phyloP scores from a whole-genome alignment of 2,329 filamentous ascomycete genomes.

The Trichoderma simmonsii region DNA sequence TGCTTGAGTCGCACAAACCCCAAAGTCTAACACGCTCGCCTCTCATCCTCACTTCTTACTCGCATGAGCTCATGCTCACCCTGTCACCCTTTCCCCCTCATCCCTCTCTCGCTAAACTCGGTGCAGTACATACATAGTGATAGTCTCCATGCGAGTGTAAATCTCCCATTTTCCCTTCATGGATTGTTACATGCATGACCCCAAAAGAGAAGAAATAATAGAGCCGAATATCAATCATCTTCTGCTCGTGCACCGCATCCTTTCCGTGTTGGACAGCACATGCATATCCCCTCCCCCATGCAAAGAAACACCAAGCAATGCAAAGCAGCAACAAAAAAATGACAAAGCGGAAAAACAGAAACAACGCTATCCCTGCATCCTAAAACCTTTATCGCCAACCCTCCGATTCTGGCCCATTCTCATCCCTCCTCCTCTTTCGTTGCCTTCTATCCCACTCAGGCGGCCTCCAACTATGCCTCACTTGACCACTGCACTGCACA shows the following conservation, averaged over 20 bases:
- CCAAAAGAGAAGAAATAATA: not conserved
- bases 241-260: not conserved
- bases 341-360: not conserved
- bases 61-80: slow-evolving; percentile 10
- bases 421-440: not conserved
- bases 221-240: not conserved
- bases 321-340: not conserved
- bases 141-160: not conserved
- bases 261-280: not conserved
- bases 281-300: not conserved
- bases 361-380: not conserved
- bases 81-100: not conserved
- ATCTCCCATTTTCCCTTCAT: not conserved
- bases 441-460: not conserved
- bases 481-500: not conserved
- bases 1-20: not conserved
- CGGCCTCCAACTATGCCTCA: not conserved
- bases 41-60: not conserved
- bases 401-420: not conserved
- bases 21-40: slow-evolving; percentile 2
- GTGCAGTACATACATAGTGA: not conserved
- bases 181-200: not conserved
- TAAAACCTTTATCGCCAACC: not conserved
- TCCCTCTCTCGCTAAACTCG: not conserved
- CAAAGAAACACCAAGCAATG: not conserved